Conservation (phyloP, 2,329 filamentous ascomycete species). For the Botrytis aclada region DNA sequence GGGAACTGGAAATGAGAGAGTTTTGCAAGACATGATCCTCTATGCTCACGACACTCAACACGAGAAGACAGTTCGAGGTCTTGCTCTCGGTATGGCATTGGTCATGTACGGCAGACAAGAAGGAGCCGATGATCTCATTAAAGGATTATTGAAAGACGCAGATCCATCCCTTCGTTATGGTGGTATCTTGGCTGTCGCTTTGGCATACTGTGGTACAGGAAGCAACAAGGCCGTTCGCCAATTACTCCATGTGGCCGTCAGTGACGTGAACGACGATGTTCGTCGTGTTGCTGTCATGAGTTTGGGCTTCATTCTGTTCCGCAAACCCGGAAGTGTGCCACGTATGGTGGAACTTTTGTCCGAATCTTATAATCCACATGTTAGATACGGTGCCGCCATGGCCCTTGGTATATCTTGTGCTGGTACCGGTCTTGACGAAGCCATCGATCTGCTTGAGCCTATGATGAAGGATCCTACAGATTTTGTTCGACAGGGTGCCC, state of each 20-base stretch:
- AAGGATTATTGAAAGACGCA: conserved; percentile 86
- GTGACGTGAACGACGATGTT: conserved; percentile 97
- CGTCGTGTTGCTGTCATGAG: conserved; percentile 95
- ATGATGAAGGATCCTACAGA: conserved; percentile 99
- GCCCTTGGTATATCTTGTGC: conserved; percentile 97
- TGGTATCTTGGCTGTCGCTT: conserved; percentile 96
- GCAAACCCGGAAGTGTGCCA: conserved; percentile 93
- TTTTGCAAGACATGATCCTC: conserved; percentile 92
- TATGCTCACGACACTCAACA: conserved; percentile 98
- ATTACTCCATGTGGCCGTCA: conserved; percentile 91
- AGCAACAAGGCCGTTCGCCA: conserved; percentile 99
- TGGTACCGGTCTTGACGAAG: conserved; percentile 91
- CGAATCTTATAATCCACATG: conserved; percentile 98
- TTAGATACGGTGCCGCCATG: conserved; percentile 97
- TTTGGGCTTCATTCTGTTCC: conserved; percentile 96
- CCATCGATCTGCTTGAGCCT: conserved; percentile 92
- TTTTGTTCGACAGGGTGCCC: conserved; percentile 93
- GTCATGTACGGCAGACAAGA: conserved; percentile 99
- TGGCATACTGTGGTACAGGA: conserved; percentile 94
- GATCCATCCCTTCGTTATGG: conserved; percentile 93
- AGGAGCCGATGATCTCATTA: conserved; percentile 89
- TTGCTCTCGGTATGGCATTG: conserved; percentile 93
- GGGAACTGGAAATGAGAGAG: conserved; percentile 92
- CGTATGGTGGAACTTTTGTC: conserved; percentile 98
- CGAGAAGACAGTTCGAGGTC: conserved; percentile 96